Conservation (phyloP, 805 yeast species). For the Hanseniaspora vineae region DNA sequence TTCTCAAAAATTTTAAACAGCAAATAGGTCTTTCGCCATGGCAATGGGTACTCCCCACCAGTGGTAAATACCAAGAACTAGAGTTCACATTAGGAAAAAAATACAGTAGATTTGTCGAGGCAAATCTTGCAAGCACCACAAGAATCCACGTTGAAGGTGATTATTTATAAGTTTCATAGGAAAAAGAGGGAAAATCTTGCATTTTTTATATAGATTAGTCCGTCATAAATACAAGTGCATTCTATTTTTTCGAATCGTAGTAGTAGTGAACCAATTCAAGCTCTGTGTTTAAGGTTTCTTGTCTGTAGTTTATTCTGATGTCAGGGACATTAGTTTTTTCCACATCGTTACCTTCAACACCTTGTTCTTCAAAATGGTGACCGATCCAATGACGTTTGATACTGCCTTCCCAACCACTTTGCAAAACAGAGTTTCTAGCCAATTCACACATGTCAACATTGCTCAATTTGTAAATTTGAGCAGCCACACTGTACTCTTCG, state of each 20-base stretch:
- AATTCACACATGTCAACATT: constrained; percentile 96
- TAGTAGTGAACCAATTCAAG: constrained; percentile 55
- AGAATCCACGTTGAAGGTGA: constrained; percentile 1
- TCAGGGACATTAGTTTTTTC: constrained; percentile 94
- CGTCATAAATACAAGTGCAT: background rate
- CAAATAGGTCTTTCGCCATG: constrained; percentile 18
- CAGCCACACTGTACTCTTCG: constrained; percentile 96
- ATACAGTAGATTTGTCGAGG: background rate
- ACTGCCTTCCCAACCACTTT: constrained; percentile 84
- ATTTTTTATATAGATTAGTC: too few species aligned
- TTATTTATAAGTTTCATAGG: background rate
- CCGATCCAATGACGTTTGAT: constrained; percentile 93
- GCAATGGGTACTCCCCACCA: constrained; percentile 21
- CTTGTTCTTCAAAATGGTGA: constrained; percentile 39
- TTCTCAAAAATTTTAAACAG: constrained; percentile 17
- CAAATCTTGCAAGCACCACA: background rate
- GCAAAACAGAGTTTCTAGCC: constrained; percentile 83
- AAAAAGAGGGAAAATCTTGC: background rate
- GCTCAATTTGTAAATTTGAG: constrained; percentile 88
- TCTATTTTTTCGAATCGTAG: constrained; percentile 19
- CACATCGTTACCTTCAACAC: constrained; percentile 74
- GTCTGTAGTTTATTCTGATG: constrained; percentile 71
- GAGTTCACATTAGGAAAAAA: constrained; percentile 18
- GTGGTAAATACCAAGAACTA: constrained; percentile 4
- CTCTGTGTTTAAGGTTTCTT: constrained; percentile 65